phyloP scores from a whole-genome alignment of 495 filamentous ascomycete species.

The Tuber indicum region DNA sequence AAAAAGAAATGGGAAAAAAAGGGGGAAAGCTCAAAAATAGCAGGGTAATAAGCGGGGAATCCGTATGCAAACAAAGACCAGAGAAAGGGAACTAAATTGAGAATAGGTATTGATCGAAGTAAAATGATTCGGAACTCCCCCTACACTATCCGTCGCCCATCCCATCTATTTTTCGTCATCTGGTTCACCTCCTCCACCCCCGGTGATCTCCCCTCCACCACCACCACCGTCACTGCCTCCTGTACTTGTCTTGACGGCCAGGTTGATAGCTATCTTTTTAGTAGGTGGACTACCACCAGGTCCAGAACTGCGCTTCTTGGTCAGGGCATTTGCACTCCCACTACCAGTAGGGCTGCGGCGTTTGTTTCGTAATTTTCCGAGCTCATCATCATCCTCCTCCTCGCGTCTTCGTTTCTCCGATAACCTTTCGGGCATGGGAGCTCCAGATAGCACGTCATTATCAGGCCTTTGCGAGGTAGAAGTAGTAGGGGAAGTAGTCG shows the following conservation, averaged over 20 bases:
- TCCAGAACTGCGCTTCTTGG: conserved; percentile 41
- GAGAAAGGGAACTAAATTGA: conserved; percentile 47
- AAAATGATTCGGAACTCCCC: conserved; percentile 39
- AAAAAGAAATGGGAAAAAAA: conserved; percentile 27
- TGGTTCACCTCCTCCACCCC: conserved; percentile 19
- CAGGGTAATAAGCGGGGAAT: background rate
- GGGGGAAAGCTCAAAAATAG: conserved; percentile 19
- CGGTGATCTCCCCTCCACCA: conserved; percentile 19
- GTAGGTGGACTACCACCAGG: conserved; percentile 42
- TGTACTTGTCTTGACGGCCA: conserved; percentile 38
- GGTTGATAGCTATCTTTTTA: conserved; percentile 51
- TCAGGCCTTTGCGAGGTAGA: conserved; percentile 40
- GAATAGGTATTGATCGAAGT: conserved; percentile 28
- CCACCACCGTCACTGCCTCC: conserved; percentile 22
- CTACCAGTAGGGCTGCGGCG: conserved; percentile 52
- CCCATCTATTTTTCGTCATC: conserved; percentile 43
- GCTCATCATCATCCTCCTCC: conserved; percentile 71
- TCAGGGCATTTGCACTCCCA: conserved; percentile 26
- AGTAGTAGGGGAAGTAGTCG: conserved; percentile 33
- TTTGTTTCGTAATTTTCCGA: conserved; percentile 67
- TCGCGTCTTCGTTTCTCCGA: conserved; percentile 86
- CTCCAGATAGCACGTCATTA: conserved; percentile 40
- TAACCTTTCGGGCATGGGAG: conserved; percentile 64
- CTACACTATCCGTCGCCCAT: conserved; percentile 43
- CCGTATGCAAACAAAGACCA: conserved; percentile 9